Evolutionary conservation across 768 basidiomycete genomes (phyloP).

Genomic region (Tylopilus cervinicoccineus): DNA sequence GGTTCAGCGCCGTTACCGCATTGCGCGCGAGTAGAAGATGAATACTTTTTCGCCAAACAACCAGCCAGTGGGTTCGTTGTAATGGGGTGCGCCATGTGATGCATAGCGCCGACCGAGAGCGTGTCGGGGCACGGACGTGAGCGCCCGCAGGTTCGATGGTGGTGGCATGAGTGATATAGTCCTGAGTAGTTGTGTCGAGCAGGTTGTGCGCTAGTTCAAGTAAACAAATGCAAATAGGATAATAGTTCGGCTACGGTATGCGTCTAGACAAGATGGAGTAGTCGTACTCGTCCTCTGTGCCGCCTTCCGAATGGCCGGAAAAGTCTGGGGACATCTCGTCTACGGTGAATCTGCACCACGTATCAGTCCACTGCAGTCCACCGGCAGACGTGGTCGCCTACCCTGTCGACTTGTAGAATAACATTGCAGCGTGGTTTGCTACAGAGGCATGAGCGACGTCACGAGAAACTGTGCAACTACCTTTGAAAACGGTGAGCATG

Average conservation of each 20-base stretch:
- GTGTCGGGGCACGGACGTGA: conserved; percentile 20
- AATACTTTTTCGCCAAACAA: conserved; percentile 86
- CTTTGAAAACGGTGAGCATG: conserved; percentile 72
- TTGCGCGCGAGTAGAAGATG: neutral
- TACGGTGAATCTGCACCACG: conserved; percentile 43
- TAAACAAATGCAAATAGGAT: conserved; percentile 26
- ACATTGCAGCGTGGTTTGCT: conserved; percentile 44
- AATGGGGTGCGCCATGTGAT: conserved; percentile 76
- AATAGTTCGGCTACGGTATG: conserved; percentile 6
- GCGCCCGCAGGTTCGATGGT: conserved; percentile 43
- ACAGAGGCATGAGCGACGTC: conserved; percentile 8
- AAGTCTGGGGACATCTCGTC: conserved; percentile 54
- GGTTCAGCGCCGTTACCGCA: neutral
- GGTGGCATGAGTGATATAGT: conserved; percentile 39
- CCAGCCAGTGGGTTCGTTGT: conserved; percentile 85
- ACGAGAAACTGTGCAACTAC: conserved; percentile 33
- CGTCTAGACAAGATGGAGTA: conserved; percentile 37
- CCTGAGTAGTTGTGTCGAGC: neutral
- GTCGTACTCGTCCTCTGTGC: conserved; percentile 32
- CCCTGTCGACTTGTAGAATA: conserved; percentile 57
- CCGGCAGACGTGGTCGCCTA: conserved; percentile 26
- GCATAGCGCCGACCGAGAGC: conserved; percentile 46
- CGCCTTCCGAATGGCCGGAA: conserved; percentile 23
- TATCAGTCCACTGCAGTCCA: conserved; percentile 8
- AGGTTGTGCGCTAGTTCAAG: neutral